Percentiles rank a stretch among this genome's conserved stretches.
These are phyloP conservation scores for Phytophthora gonapodyides DNA, from an alignment of 352 stramenopile species.

Conservation along the genomic window DNA sequence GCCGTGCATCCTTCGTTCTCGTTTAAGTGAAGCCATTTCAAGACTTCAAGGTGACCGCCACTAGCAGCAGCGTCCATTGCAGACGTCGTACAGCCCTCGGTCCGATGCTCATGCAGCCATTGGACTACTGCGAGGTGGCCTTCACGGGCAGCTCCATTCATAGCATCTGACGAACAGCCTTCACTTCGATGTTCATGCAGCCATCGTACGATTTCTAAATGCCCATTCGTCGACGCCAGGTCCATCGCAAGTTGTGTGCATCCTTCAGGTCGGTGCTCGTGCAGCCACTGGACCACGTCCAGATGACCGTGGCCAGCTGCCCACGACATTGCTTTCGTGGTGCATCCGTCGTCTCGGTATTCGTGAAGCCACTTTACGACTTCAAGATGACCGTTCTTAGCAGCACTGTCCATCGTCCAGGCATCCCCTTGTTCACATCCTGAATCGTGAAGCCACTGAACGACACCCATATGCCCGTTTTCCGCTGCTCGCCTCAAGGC, in stretches of 20 bases:
- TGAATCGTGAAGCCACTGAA: constrained; percentile 31
- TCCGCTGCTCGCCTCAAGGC: constrained; percentile 31
- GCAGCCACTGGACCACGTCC: constrained; percentile 29
- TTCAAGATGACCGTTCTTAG: constrained; percentile 20
- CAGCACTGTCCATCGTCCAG: constrained; percentile 23
- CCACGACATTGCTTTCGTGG: constrained; percentile 25
- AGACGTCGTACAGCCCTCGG: constrained; percentile 25
- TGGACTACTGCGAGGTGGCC: constrained; percentile 20
- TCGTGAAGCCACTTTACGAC: constrained; percentile 35
- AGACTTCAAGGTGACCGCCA: constrained; percentile 22
- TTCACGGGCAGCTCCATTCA: constrained; percentile 21
- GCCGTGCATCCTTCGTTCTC: constrained; percentile 24
- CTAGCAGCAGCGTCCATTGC: constrained; percentile 30
- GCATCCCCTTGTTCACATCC: constrained; percentile 11
- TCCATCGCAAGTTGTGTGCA: constrained; percentile 27
- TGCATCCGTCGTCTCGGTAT: constrained; percentile 30
- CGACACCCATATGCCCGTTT: constrained; percentile 19
- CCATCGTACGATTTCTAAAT: constrained; percentile 25
- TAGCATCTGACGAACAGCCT: constrained; percentile 24
- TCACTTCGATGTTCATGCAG: constrained; percentile 21
- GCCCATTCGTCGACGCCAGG: constrained; percentile 13
- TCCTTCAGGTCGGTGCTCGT: constrained; percentile 23
- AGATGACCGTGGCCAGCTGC: constrained; percentile 28
- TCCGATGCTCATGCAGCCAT: constrained; percentile 22
- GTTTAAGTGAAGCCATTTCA: constrained; percentile 32